A percentile compares a stretch with the other conserved stretches of the same genome.
Evolutionary conservation across 805 yeast species (phyloP).

Genomic region (Phaffomyces opuntiae): DNA sequence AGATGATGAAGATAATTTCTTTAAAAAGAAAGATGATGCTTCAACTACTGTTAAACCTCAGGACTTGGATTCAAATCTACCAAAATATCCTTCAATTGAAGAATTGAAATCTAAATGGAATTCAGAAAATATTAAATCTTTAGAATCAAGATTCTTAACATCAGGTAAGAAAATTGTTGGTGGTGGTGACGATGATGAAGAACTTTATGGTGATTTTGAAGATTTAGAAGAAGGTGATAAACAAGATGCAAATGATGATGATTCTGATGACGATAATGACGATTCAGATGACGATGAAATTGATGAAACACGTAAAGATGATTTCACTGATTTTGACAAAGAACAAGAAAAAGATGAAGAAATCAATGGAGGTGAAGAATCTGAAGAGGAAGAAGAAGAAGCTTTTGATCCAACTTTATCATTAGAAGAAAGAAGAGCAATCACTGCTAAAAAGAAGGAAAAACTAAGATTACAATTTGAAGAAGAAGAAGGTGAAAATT

Average conservation of each 20-base stretch:
- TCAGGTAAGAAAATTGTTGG: slow-evolving; percentile 42
- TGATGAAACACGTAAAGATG: slow-evolving; percentile 30
- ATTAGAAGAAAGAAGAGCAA: slow-evolving; percentile 66
- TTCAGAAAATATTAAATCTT: slow-evolving; percentile 32
- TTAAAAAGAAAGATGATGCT: slow-evolving; percentile 37
- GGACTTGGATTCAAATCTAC: slow-evolving; percentile 33
- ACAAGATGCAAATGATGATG: slow-evolving; percentile 20
- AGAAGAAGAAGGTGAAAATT: slow-evolving; percentile 65
- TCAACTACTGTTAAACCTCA: slow-evolving; percentile 15
- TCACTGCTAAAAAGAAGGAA: slow-evolving; percentile 86
- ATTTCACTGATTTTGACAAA: slow-evolving; percentile 48
- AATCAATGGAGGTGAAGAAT: slow-evolving; percentile 33
- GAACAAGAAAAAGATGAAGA: slow-evolving; percentile 40
- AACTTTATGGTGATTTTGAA: slow-evolving; percentile 50
- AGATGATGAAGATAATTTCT: slow-evolving; percentile 48
- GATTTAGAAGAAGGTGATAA: slow-evolving; percentile 36
- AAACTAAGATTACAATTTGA: slow-evolving; percentile 85
- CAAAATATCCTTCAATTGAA: slow-evolving; percentile 33
- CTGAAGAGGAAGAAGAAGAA: slow-evolving; percentile 32
- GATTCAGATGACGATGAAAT: slow-evolving; percentile 11
- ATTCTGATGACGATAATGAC: slow-evolving; percentile 20
- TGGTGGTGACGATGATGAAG: slow-evolving; percentile 40
- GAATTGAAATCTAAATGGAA: slow-evolving; percentile 41
- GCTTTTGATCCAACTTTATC: slow-evolving; percentile 35
- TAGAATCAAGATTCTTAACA: slow-evolving; percentile 43